Conservation (phyloP, 129 eudicot species). For the Flaveria bidentis region DNA sequence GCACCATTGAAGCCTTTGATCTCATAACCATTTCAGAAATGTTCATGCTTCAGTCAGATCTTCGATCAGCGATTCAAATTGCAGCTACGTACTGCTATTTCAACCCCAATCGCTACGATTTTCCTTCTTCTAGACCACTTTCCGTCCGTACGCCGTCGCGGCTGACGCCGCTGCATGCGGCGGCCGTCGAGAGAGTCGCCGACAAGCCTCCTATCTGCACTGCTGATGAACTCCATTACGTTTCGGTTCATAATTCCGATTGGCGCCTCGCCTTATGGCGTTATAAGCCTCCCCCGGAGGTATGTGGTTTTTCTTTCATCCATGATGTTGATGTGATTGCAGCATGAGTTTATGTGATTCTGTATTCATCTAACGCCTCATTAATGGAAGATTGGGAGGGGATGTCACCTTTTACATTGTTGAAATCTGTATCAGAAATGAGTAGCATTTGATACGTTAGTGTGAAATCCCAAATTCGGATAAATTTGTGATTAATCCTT, state of each 20-base stretch:
- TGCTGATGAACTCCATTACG: constrained; percentile 87
- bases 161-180: constrained; percentile 16
- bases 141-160: constrained; percentile 36
- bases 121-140: constrained; percentile 20
- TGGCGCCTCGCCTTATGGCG: constrained; percentile 93
- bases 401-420: background rate
- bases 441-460: background rate
- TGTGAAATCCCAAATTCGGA: background rate
- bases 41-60: constrained; percentile 41
- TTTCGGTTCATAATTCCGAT: constrained; percentile 53
- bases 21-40: constrained; percentile 19
- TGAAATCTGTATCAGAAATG: background rate
- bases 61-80: constrained; percentile 53
- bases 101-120: constrained; percentile 35
- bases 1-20: background rate
- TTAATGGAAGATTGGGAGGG: background rate
- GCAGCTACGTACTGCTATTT: constrained; percentile 42
- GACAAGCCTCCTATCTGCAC: constrained; percentile 68
- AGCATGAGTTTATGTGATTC: background rate
- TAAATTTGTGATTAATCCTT: constrained; percentile 3
- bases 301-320: background rate
- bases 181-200: constrained; percentile 24
- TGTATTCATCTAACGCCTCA: background rate
- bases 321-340: background rate
- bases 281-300: constrained; percentile 67